Percentiles rank a stretch among this genome's conserved stretches.
Evolutionary conservation across 2,329 filamentous ascomycete genomes (phyloP).

Genomic region (Colletotrichum sp.): DNA sequence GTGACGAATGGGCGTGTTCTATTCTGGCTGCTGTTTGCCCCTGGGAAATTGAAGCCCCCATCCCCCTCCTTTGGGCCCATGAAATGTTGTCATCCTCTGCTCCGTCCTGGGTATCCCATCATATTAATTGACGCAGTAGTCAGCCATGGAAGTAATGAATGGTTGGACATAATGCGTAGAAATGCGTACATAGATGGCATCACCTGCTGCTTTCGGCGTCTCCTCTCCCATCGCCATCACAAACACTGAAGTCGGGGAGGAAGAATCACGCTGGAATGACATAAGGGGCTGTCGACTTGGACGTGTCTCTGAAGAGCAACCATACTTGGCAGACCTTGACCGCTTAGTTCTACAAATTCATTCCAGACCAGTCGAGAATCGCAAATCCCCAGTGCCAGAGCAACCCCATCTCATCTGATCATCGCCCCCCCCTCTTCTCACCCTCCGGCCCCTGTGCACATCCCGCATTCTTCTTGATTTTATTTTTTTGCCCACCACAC

Average conservation of each 20-base stretch:
- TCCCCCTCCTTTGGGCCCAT: background rate
- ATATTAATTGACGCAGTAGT: background rate
- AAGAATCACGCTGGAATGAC: background rate
- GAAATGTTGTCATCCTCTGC: background rate
- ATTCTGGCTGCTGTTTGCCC: background rate
- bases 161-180: background rate
- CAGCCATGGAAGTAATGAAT: background rate
- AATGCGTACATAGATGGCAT: background rate
- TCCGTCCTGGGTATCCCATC: background rate
- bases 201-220: background rate
- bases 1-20: background rate
- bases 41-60: background rate
- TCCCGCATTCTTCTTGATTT: conserved; percentile 9
- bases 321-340: background rate
- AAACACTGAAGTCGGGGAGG: background rate
- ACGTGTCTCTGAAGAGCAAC: background rate
- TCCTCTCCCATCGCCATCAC: background rate
- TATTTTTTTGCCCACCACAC: background rate
- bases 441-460: conserved; percentile 14
- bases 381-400: background rate
- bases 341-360: background rate
- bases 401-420: conserved; percentile 18
- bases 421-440: background rate
- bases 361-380: conserved; percentile 15
- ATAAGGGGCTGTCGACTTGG: background rate